Evolutionary conservation across 345 rosid species (phyloP), one percentile per base, ranked within the genome.

Genomic region (Moricandia moricandioides): DNA sequence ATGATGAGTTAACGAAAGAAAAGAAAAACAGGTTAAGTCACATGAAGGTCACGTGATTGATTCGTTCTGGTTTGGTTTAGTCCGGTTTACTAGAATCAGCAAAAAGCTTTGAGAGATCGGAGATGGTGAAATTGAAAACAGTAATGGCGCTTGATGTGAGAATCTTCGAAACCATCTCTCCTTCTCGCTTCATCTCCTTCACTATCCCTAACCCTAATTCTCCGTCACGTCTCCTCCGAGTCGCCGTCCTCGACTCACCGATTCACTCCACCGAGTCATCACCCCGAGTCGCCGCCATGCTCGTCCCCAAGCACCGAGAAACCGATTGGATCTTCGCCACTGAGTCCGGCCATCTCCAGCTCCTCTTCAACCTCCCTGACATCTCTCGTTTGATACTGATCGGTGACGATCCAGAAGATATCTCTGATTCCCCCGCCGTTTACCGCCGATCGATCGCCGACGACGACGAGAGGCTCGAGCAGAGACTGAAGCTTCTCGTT

Each of bases 171-270:
- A 73, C 71, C 70, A 74, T 91, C 18, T 61, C 59, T 6, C 89
- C 94, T 35, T 89, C 86, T 14, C 94, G 94, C 35, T 93, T 84
- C 87, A 12, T 88, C 69, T 58, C 90, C 74, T 88, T 93, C 86
- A 89, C 97, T 0, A 81, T 89, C 65, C 87, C 87, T 35, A 43
- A 59, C 29, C 81, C 74, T 9, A 60, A 12, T 3, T 65, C 40
- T 59, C 69, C 69, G 72, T n/a, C 16, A 24, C 52, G 62, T 8
- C 77, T 49, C 11, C 86, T 93, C 83, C 91, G 87, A 1, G 70
- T 91, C 75, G 96, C 96, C 37, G 85, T 90, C 56, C 93, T 89
- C 65, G 98, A 93, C 80, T 88, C 96, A 1, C 96, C 96, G 5
- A 0, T 81, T 58, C 82, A 77, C 2, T 73, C 33, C 37, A n/a